Evolutionary conservation across 371 early-diverging fungal genomes (phyloP).

Genomic region (Rhizopus stolonifer): DNA sequence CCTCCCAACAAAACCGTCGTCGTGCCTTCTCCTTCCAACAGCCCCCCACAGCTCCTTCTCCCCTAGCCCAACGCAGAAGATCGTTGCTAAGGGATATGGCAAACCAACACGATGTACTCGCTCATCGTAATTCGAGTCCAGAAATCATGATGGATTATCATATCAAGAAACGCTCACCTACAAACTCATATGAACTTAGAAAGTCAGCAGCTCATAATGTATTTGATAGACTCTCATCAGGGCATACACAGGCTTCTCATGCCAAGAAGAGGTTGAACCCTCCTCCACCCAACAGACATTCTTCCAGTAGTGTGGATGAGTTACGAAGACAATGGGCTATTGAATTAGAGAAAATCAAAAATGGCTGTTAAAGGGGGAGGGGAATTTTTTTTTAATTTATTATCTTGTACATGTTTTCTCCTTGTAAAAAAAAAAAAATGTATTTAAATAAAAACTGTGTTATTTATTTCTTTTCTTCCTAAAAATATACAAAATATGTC

Average conservation of each 20-base stretch:
- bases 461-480: too few species aligned
- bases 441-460: not conserved
- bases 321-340: constrained; percentile 27
- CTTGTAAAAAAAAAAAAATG: not conserved
- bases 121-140: not conserved
- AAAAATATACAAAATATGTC: too few species aligned
- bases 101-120: constrained; percentile 5
- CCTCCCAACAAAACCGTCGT: constrained; percentile 26
- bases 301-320: constrained; percentile 31
- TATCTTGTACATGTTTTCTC: not conserved
- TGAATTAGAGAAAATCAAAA: constrained; percentile 13
- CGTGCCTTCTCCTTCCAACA: constrained; percentile 46
- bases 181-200: constrained; percentile 20
- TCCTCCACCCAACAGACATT: constrained; percentile 14
- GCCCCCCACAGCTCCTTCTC: constrained; percentile 18
- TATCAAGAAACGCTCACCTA: constrained; percentile 6
- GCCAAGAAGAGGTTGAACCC: constrained; percentile 29
- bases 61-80: constrained; percentile 18
- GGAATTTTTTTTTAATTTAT: not conserved
- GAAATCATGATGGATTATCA: constrained; percentile 4
- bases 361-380: not conserved
- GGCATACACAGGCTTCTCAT: constrained; percentile 46
- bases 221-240: constrained; percentile 41
- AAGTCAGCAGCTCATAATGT: constrained; percentile 24
- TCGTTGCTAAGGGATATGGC: constrained; percentile 19